phyloP scores from a whole-genome alignment of 2,329 filamentous ascomycete genomes.

The Epichloe typhina region DNA sequence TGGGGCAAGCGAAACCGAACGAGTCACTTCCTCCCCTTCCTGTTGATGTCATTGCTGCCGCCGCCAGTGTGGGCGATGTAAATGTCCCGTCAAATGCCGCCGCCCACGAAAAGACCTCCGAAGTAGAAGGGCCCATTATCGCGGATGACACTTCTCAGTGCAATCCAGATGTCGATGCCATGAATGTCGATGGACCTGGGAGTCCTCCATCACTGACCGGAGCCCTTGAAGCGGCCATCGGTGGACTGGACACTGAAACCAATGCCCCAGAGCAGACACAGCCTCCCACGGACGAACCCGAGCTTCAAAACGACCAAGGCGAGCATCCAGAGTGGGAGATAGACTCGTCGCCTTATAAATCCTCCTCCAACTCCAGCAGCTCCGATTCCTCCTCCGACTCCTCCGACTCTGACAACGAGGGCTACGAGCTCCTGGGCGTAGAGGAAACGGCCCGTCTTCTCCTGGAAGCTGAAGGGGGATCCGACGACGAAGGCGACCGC shows the following conservation, averaged over 20 bases:
- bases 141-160: neutral
- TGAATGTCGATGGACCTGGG: constrained; percentile 23
- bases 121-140: neutral
- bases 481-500: constrained; percentile 59
- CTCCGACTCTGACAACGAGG: constrained; percentile 43
- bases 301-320: constrained; percentile 20
- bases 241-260: constrained; percentile 17
- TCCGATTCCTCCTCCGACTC: constrained; percentile 48
- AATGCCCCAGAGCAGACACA: constrained; percentile 7
- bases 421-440: constrained; percentile 61
- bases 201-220: constrained; percentile 26
- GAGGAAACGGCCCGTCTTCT: constrained; percentile 75
- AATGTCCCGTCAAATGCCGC: constrained; percentile 1
- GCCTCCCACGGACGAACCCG: constrained; percentile 5
- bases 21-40: constrained; percentile 27
- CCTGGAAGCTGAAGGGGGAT: constrained; percentile 74
- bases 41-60: constrained; percentile 17
- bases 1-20: constrained; percentile 30
- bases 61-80: constrained; percentile 13
- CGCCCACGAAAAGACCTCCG: neutral
- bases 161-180: constrained; percentile 15
- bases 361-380: constrained; percentile 45
- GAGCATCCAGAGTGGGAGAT: constrained; percentile 70
- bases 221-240: constrained; percentile 31
- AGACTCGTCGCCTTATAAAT: constrained; percentile 65